A percentile compares a stretch with the other conserved stretches of the same genome.
Conservation (phyloP, 495 filamentous ascomycete species). For the Penicillium maclennaniae region DNA sequence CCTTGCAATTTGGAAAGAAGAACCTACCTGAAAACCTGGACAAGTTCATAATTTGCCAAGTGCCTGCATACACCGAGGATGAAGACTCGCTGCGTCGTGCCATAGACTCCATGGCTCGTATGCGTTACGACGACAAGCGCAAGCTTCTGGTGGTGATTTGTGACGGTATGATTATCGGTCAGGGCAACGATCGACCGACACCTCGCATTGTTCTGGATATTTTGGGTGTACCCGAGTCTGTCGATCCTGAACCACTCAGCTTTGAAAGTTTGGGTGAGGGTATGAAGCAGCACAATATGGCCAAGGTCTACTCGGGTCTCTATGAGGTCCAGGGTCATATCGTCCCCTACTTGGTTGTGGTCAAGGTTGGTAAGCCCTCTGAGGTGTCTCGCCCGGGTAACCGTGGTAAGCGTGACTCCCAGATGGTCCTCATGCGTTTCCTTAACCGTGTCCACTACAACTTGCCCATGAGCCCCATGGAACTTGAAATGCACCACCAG, state of each 20-base stretch:
- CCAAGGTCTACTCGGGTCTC: conserved; percentile 94
- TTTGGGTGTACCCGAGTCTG: conserved; percentile 84
- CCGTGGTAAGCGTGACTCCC: conserved; percentile 97
- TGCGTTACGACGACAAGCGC: conserved; percentile 92
- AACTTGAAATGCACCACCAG: conserved; percentile 98
- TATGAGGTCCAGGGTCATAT: conserved; percentile 98
- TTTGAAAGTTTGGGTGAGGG: conserved; percentile 97
- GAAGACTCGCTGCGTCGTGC: conserved; percentile 95
- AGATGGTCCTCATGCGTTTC: conserved; percentile 98
- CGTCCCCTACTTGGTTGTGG: conserved; percentile 93
- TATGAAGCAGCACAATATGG: conserved; percentile 98
- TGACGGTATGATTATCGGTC: conserved; percentile 88
- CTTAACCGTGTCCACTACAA: conserved; percentile 98
- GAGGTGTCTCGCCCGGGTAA: conserved; percentile 97
- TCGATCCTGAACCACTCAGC: conserved; percentile 95
- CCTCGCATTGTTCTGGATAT: conserved; percentile 97
- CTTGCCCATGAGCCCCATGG: conserved; percentile 88
- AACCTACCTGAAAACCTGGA: conserved; percentile 92
- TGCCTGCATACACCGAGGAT: conserved; percentile 97
- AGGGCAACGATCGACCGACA: conserved; percentile 94
- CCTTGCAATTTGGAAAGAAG: conserved; percentile 88
- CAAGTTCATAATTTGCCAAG: conserved; percentile 97
- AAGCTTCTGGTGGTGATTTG: conserved; percentile 28
- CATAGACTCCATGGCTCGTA: conserved; percentile 91
- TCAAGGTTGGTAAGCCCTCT: conserved; percentile 96